Evolutionary conservation across 306 rosid species (phyloP), one percentile per base, ranked within the genome.

Genomic region (Chamaecrista fasciculata): DNA sequence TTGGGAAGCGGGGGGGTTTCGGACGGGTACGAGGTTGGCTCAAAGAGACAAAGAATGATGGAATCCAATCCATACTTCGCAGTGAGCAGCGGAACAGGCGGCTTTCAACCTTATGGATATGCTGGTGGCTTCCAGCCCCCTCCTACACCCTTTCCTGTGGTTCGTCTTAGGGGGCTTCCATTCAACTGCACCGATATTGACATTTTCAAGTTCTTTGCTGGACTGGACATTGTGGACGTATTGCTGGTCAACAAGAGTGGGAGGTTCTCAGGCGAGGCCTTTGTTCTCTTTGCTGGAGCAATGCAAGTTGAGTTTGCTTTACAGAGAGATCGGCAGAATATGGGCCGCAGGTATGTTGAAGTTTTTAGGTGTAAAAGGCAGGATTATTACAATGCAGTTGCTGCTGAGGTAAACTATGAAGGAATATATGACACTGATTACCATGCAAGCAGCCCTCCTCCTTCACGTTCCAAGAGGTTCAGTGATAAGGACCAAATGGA

Each of bases 361-460:
- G 97, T 95, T 31, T 95, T 95, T 83, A 79, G 93, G 77, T 91
- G 99, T 72, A 91, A 86, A 90, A 95, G 87, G 80, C 97, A 91
- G 80, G 99, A 95, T 69, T 95, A 95, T 67, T 95, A 95, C 82
- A 80, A 81, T 69, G 97, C 99, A 36, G 86, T 95, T 76, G 95
- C 99, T 46, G 85, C 78, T 12, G 99, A 95, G 86, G 80, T 95
- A 46, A 87, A 76, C 61, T 86, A 85, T 14, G 99, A 87, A 82
- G 99, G 96, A 37, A 89, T 83, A 68, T 95, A 91, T 15, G 96
- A 95, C 47, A 91, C 77, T 1, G 99, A 91, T 69, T 87, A 83
- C 82, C 96, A 86, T 49, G 91, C n/a, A n/a, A n/a, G 92, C 76
- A 95, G 97, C 72, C 99, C 99, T 81, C 99, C 99, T 61, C 97